Base-by-base conservation (phyloP, 345 rosid species). In the Linum trigynum region DNA sequence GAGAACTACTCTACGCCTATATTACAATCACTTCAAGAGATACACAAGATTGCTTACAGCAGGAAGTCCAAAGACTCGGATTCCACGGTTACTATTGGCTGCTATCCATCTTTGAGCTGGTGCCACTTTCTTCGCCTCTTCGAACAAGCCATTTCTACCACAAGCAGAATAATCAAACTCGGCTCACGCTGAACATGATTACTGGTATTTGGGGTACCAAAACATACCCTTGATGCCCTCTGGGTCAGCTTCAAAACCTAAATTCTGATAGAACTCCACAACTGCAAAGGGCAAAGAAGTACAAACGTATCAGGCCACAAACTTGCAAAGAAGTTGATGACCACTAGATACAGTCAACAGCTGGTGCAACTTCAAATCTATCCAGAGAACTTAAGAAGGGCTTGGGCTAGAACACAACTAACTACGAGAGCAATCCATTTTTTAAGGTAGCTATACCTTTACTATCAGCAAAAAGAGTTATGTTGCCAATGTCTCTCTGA, bases 151-250 rank as follows among this genome's bases (percentile, higher is more conserved):
- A 32, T 10, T 56, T 23, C 32, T 23, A 23, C 32, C 32, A 23
- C 32, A 23, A 4, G 2, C 59, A 56, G 6, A 56, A 56, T 32
- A 11, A 56, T 5, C 32, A 32, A 12, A 39, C 55, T 40, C 61
- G 40, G 61, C 51, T 38, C 45, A 39, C 17, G 38, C 40, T 9
- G 57, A 41, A 3, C 43, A 48, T 16, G 32, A 23, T 23, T 48
- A 51, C 71, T 72, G 79, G 73, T 79, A 86, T 75, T 84, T 85
- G 23, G 94, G 98, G 80, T 83, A 77, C 98, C 97, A 92, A 77
- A 92, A 92, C 98, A 92, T 92, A 59, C 98, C 97, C 72, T 92
- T 92, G 72, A 92, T 85, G 75, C 97, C 98, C 72, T 92, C 98
- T 38, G 97, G 98, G 74, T 92, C 98, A 42, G 97, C 85, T 67